Conservation (phyloP, 1,284 basidiomycete genomes). For the Irpex sp. region DNA sequence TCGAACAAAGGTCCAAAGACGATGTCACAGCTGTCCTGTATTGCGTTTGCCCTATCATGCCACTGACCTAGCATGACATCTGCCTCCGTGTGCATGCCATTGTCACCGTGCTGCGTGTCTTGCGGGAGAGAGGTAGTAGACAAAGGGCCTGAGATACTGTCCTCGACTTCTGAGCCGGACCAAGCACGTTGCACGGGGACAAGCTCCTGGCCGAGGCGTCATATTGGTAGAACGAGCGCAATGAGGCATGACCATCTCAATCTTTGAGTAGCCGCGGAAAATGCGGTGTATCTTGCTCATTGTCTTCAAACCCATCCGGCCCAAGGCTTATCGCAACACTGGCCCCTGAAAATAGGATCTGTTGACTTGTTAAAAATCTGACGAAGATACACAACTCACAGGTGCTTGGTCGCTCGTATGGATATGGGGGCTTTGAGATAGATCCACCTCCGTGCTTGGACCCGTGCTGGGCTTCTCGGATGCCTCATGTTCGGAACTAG, state of each 20-base stretch:
- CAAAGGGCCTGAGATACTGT: background rate
- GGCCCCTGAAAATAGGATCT: too few species aligned
- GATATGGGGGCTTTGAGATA: background rate
- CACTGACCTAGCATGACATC: too few species aligned
- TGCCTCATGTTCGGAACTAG: background rate
- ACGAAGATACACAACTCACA: too few species aligned
- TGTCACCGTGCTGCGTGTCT: too few species aligned
- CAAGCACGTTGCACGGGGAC: background rate
- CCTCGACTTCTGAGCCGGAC: background rate
- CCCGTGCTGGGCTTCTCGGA: background rate
- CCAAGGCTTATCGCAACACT: background rate
- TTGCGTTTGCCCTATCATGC: too few species aligned
- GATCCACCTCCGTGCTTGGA: background rate
- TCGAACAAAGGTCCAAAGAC: too few species aligned
- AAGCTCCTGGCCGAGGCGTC: background rate
- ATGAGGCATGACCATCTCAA: background rate
- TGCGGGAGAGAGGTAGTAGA: background rate
- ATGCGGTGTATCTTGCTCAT: background rate
- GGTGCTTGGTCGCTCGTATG: too few species aligned
- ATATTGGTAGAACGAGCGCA: background rate
- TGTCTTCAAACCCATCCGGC: background rate
- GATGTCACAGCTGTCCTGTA: too few species aligned
- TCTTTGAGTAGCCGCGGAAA: background rate
- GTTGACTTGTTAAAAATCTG: too few species aligned
- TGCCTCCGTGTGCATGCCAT: too few species aligned